A percentile compares a stretch with the other conserved stretches of the same genome.
phyloP scores from a whole-genome alignment of 331 rosid genomes.

The Malus hybrid region DNA sequence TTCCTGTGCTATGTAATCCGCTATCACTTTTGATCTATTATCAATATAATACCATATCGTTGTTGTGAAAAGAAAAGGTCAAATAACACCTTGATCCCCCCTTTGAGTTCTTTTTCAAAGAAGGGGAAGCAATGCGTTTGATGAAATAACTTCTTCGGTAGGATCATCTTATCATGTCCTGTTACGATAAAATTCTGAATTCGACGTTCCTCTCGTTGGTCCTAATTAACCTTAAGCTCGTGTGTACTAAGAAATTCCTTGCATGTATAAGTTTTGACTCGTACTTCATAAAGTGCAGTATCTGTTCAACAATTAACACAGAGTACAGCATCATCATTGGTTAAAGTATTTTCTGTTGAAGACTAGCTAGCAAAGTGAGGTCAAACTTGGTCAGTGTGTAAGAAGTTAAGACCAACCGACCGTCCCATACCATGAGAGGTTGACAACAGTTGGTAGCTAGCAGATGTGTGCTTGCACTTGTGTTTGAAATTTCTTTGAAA shows the following conservation, averaged over 20 bases:
- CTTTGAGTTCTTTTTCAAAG: background rate
- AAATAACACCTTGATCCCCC: background rate
- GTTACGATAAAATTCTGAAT: background rate
- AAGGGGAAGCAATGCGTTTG: background rate
- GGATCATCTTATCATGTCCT: background rate
- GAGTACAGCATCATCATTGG: background rate
- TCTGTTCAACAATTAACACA: background rate
- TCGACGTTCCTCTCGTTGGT: no score
- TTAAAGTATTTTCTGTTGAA: background rate
- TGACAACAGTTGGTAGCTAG: background rate
- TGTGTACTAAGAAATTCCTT: no score
- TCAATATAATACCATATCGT: no score
- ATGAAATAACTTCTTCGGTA: background rate
- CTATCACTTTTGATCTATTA: no score
- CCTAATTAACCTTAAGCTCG: no score
- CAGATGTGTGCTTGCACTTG: background rate
- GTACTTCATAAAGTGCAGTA: background rate
- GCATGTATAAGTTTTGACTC: no score
- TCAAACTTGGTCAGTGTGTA: background rate
- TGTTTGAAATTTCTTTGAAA: no score
- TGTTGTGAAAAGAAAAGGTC: no score
- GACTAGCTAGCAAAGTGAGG: background rate
- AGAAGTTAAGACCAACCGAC: background rate
- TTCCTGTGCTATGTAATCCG: no score
- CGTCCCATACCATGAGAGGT: no score